A percentile compares a stretch with the other conserved stretches of the same genome.
These are phyloP conservation scores for Aureobasidium pullulans DNA, from an alignment of 2,329 filamentous ascomycete species.

Conservation along the genomic window DNA sequence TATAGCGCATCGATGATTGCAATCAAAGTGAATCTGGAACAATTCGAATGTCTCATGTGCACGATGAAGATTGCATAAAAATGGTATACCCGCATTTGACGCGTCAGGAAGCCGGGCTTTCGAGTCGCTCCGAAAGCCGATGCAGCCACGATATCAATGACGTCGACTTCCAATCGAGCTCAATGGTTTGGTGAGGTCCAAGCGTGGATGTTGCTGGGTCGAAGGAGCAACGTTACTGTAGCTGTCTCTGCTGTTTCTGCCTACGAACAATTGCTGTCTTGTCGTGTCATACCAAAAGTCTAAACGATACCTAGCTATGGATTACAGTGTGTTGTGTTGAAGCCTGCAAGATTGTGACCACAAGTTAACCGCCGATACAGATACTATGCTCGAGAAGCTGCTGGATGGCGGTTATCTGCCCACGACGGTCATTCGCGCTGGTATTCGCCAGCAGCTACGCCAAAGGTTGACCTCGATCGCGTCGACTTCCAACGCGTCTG, in stretches of 20 bases:
- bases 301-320: neutral
- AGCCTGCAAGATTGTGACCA: neutral
- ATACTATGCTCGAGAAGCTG: slow-evolving; percentile 44
- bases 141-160: slow-evolving; percentile 5
- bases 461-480: slow-evolving; percentile 51
- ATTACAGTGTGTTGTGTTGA: slow-evolving; percentile 4
- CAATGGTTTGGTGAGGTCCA: slow-evolving; percentile 5
- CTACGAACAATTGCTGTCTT: neutral
- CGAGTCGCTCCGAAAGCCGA: neutral
- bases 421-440: slow-evolving; percentile 51
- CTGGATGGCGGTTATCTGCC: slow-evolving; percentile 61
- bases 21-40: no score
- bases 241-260: neutral
- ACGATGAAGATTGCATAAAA: no score
- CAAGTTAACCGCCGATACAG: slow-evolving; percentile 16
- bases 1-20: neutral
- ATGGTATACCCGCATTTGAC: neutral
- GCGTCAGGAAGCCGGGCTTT: neutral
- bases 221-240: slow-evolving; percentile 1
- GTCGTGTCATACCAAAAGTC: neutral
- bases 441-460: slow-evolving; percentile 59
- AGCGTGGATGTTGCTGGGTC: slow-evolving; percentile 4
- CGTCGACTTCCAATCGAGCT: slow-evolving; percentile 2
- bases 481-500: slow-evolving; percentile 45
- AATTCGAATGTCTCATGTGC: neutral